phyloP scores from a whole-genome alignment of 495 filamentous ascomycete species.

The Penicilliopsis zonata region DNA sequence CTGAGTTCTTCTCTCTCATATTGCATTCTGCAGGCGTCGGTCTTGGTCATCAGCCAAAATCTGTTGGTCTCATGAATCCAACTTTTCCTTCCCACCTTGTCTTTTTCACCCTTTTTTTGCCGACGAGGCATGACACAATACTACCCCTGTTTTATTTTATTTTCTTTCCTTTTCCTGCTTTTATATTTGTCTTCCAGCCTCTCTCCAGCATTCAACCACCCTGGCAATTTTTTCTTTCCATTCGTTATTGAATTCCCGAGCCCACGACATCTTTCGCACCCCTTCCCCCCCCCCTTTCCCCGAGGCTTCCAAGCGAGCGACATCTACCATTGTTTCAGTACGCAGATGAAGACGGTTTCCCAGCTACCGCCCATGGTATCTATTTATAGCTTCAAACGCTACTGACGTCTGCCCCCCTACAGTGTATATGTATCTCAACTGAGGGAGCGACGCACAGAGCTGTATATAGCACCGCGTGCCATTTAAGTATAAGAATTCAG shows the following conservation, averaged over 20 bases:
- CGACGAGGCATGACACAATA: constrained; percentile 9
- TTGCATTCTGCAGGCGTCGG: constrained; percentile 39
- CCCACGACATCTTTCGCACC: neutral
- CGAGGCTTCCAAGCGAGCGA: neutral
- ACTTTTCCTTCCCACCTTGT: constrained; percentile 16
- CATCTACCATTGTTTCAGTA: constrained; percentile 1
- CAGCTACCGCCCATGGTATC: constrained; percentile 10
- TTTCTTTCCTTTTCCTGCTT: constrained; percentile 5
- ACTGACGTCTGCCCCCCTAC: constrained; percentile 7
- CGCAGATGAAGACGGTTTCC: constrained; percentile 12
- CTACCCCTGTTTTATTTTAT: constrained; percentile 1
- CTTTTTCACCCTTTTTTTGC: constrained; percentile 12
- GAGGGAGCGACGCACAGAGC: constrained; percentile 16
- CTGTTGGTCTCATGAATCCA: constrained; percentile 26
- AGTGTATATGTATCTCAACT: constrained; percentile 21
- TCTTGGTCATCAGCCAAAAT: constrained; percentile 29
- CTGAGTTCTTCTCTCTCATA: constrained; percentile 18
- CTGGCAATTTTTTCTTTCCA: neutral
- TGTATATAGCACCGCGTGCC: constrained; percentile 23
- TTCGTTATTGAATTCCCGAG: neutral
- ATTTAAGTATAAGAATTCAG: constrained; percentile 1
- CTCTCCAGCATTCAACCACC: neutral
- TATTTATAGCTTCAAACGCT: constrained; percentile 10
- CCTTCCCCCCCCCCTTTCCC: too few relatives aligned
- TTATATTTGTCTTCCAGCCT: constrained; percentile 1